Evolutionary conservation across 2,329 filamentous ascomycete species (phyloP), one percentile per base, ranked within the genome.

Genomic region (Ophiostoma sp.): DNA sequence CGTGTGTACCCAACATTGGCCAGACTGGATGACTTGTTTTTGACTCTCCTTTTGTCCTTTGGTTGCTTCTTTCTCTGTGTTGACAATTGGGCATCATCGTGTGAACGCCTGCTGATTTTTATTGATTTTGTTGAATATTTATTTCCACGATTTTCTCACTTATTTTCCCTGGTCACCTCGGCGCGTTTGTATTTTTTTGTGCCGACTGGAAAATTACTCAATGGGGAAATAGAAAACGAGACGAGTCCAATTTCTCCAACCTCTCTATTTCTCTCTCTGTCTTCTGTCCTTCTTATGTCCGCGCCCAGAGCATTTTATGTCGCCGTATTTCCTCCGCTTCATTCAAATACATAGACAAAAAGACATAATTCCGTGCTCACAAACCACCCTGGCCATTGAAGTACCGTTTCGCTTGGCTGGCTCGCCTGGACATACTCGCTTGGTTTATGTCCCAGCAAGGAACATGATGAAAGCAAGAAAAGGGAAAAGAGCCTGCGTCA

Each of bases 171-270:
- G 12, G 39, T 12, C 36, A 25, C 22, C n/a, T 22, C 15, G n/a
- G 61, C 33, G 36, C 15, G 12, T 25, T 28, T 9, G 6, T 17
- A 19, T 7, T 45, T 7, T 45, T 66, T 66, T 19, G 39, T 68
- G 64, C 39, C 64, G 15, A 33, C 36, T 33, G 1, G 25, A n/a
- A 25, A 63, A 48, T 64, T 71, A 64, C 70, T 55, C 39, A 36
- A 71, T 36, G 42, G n/a, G 70, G 70, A 64, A 71, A 64, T 33
- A 19, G 57, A 71, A 71, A 64, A 64, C 70, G 70, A 71, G 42
- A 68, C n/a, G 42, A 50, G 64, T n/a, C n/a, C 42, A 50, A 48
- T n/a, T 33, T 68, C 31, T 36, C 57, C 31, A 61, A 36, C 17
- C 22, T 22, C 50, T 61, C 57, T 19, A 15, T 42, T 28, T 28